Conservation (phyloP, 768 basidiomycete species). For the Leccinum variicolor region DNA sequence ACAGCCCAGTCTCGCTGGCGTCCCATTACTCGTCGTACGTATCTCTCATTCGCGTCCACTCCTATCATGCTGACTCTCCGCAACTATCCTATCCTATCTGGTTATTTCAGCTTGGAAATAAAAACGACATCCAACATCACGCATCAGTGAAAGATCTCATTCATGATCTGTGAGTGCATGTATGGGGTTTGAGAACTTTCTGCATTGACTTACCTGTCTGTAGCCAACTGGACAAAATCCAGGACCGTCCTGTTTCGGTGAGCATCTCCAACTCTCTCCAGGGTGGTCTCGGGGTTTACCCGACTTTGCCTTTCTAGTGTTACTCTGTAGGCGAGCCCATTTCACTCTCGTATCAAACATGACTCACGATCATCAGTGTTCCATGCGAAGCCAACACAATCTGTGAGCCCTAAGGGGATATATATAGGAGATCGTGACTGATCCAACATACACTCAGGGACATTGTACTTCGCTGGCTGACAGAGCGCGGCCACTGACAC, state of each 20-base stretch:
- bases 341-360: neutral
- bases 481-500: slow-evolving; percentile 63
- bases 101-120: slow-evolving; percentile 73
- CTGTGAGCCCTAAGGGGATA: slow-evolving; percentile 45
- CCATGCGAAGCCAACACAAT: slow-evolving; percentile 95
- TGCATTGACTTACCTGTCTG: slow-evolving; percentile 25
- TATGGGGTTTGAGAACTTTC: too few species aligned
- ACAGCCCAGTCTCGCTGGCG: slow-evolving; percentile 61
- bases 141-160: slow-evolving; percentile 83
- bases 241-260: slow-evolving; percentile 82
- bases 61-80: neutral
- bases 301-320: slow-evolving; percentile 43
- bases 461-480: slow-evolving; percentile 86
- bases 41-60: neutral
- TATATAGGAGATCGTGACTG: neutral
- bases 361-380: slow-evolving; percentile 56
- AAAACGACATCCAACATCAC: slow-evolving; percentile 82
- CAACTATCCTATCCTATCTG: neutral
- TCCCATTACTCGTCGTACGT: slow-evolving; percentile 81
- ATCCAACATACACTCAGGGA: slow-evolving; percentile 46
- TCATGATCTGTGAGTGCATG: slow-evolving; percentile 53
- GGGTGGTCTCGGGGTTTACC: neutral
- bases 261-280: slow-evolving; percentile 28
- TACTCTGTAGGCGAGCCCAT: slow-evolving; percentile 58
- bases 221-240: slow-evolving; percentile 69